These are phyloP conservation scores for Salvia rosmarinus DNA, from an alignment of 257 asterid species.

Conservation along the genomic window DNA sequence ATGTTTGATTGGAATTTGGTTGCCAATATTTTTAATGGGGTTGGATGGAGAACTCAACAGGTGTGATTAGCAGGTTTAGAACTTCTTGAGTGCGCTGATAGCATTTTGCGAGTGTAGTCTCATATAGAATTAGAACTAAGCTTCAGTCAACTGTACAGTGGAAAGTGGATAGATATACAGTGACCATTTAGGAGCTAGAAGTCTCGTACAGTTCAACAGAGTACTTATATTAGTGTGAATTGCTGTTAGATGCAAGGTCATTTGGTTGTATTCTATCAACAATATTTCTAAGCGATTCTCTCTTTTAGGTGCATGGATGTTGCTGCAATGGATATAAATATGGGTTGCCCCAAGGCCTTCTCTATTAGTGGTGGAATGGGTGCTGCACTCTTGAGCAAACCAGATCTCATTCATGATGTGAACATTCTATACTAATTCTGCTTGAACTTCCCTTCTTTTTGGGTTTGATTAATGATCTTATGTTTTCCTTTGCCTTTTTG, in stretches of 20 bases:
- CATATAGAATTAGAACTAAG: not conserved
- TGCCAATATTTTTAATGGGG: not conserved
- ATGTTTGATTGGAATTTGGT: not conserved
- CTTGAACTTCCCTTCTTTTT: constrained; percentile 4
- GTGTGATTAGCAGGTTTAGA: constrained; percentile 5
- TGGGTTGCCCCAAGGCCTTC: constrained; percentile 97
- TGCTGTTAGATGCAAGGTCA: constrained; percentile 14
- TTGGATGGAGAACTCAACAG: not conserved
- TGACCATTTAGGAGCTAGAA: not conserved
- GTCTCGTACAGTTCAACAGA: not conserved
- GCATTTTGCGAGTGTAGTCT: not conserved
- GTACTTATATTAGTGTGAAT: not conserved
- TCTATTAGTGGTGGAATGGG: constrained; percentile 99
- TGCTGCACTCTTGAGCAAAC: constrained; percentile 85
- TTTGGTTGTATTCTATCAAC: constrained; percentile 20
- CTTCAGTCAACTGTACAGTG: not conserved
- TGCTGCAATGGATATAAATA: constrained; percentile 89
- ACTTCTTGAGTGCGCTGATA: constrained; percentile 1
- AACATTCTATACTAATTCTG: constrained; percentile 23
- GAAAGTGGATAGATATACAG: constrained; percentile 11
- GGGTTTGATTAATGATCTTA: constrained; percentile 17
- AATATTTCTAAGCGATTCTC: constrained; percentile 16
- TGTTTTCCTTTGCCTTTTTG: constrained; percentile 19
- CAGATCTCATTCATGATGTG: constrained; percentile 90
- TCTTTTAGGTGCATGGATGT: constrained; percentile 79